Base-by-base conservation (phyloP, 768 basidiomycete genomes). In the Boletus tylopilopsis region DNA sequence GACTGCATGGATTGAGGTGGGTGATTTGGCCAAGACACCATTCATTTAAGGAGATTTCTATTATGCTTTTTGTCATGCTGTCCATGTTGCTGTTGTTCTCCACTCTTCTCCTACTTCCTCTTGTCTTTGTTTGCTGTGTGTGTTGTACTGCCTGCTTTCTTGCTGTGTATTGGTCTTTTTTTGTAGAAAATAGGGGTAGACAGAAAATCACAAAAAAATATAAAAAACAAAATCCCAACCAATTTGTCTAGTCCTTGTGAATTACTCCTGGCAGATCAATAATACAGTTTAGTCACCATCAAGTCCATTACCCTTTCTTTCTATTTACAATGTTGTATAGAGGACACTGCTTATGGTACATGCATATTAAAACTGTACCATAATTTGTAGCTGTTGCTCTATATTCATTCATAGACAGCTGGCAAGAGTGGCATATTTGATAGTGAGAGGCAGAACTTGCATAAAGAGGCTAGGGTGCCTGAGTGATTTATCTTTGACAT, bases 1-100 rank as follows among this genome's bases (percentile, higher is more conserved):
- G 0, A 39, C 56, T 2, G 66, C 64, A 12, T 77, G 75, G 75
- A 47, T 75, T 37, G 64, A 62, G 41, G 53, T 62, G 40, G 58
- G 60, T 47, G 67, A 69, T 18, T 27, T 76, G 51, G 38, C 51
- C 34, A 47, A 44, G 25, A 57, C 54, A 18, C 2, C 10, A 3
- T 56, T 67, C 56, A 36, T 60, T 21, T 66, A 33, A n/a, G 48
- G 29, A 30, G 47, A n/a, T 24, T 37, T 37, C 25, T 45, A n/a
- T n/a, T n/a, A n/a, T n/a, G n/a, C n/a, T 21, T 13, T 3, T 34
- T 34, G n/a, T 16, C 13, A 7, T 34, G 8, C 29, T 30, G 6
- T 30, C 12, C 29, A 30, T 30, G n/a, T 7, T 34, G 33, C 13
- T 18, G 33, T 30, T 10, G 29, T 13, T 30, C 13, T 30, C 13